Evolutionary conservation across 2,329 filamentous ascomycete species (phyloP), one percentile per base, ranked within the genome.

Genomic region (Pseudofabraea citricarpa): DNA sequence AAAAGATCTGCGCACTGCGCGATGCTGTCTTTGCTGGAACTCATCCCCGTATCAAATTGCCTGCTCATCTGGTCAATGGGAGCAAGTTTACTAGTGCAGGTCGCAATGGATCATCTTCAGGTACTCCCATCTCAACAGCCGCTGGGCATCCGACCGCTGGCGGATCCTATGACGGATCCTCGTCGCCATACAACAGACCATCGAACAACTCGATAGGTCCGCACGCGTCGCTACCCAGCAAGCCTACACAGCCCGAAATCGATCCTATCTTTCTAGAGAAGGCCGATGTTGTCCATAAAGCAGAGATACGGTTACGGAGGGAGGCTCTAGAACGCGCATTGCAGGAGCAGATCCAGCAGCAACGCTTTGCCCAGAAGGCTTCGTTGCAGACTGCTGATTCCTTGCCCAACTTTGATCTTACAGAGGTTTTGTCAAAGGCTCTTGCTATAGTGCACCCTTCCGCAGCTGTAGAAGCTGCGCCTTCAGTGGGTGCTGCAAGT

Each of bases 211-310:
- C 60, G 45, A 52, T 60, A 31, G 13, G 16, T n/a, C 27, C 13
- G 27, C 13, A 31, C 48, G 56, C 59, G 51, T 56, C 64, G 39
- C 57, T 64, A 50, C 65, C 62, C 38, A 44, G 27, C 23, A 56
- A 68, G 56, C 65, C 74, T 53, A 66, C 69, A 46, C 77, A 74
- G 51, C 79, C 81, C 47, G 82, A 84, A 64, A 86, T 93, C 67
- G 81, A 94, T 63, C 87, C 89, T 39, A 81, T 94, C 48, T 74
- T 94, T 55, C 74, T 94, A 64, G 84, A 87, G 60, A 95, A 95
- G 66, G 90, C 90, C 54, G 85, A 89, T 60, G 81, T 87, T 60
- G 72, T 94, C 54, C 81, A 93, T 60, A 85, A 81, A 67, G 88
- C 89, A 59, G 89, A 95, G 66, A 71, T 88, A 48, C 80, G 85